Evolutionary conservation across 345 rosid species (phyloP).

Genomic region (Zanthoxylum bungeanum): DNA sequence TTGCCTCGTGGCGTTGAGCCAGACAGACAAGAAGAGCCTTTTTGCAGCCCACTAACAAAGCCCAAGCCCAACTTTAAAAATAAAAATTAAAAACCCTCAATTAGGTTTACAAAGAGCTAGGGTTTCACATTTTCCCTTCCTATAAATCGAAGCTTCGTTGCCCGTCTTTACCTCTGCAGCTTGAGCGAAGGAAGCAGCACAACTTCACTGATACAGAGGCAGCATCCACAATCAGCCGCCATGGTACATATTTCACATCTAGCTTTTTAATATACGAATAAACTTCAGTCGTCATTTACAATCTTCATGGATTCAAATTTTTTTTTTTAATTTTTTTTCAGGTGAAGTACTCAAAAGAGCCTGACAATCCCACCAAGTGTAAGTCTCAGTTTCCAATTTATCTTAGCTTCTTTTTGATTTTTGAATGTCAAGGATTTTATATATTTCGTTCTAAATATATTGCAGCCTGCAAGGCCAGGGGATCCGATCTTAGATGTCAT

Average conservation of each 20-base stretch:
- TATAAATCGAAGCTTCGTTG: background rate
- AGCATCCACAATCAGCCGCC: constrained; percentile 20
- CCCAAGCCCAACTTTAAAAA: background rate
- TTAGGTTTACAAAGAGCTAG: background rate
- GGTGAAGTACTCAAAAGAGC: constrained; percentile 98
- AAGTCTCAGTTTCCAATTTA: constrained; percentile 12
- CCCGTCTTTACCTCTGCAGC: background rate
- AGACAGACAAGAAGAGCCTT: no score
- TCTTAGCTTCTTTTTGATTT: background rate
- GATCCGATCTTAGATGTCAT: constrained; percentile 90
- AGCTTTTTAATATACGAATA: background rate
- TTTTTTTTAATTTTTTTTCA: constrained; percentile 19
- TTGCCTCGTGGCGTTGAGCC: background rate
- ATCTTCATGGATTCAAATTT: background rate
- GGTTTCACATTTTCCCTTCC: constrained; percentile 1
- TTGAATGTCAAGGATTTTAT: background rate
- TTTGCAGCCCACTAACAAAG: background rate
- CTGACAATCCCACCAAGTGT: constrained; percentile 91
- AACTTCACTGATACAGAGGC: background rate
- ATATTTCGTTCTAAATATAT: background rate
- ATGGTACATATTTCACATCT: constrained; percentile 27
- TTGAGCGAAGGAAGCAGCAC: background rate
- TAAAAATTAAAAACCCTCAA: background rate
- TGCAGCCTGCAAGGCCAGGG: constrained; percentile 97
- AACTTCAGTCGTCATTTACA: background rate